Evolutionary conservation across 75 land plant genomes (phyloP).

Genomic region (Gnetum montanum): DNA sequence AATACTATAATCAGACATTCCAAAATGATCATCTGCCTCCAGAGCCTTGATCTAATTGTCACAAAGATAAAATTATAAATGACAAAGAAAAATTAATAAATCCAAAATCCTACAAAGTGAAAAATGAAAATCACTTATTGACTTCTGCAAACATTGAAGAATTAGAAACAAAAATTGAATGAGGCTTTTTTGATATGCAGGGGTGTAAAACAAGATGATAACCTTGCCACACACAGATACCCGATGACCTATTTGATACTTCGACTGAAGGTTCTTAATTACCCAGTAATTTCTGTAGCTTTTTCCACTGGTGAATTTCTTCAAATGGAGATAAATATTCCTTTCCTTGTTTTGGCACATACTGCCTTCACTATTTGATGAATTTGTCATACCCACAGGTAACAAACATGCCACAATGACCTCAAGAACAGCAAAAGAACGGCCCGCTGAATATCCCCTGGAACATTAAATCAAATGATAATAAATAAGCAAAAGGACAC

Average conservation of each 20-base stretch:
- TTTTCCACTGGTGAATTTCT: slow-evolving; percentile 67
- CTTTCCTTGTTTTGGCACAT: slow-evolving; percentile 8
- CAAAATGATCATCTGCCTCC: slow-evolving; percentile 58
- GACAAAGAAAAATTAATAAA: background rate
- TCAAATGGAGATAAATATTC: slow-evolving; percentile 66
- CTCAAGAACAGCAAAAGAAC: slow-evolving; percentile 41
- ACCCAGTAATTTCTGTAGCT: slow-evolving; percentile 50
- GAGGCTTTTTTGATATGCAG: too few species aligned
- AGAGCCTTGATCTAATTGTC: slow-evolving; percentile 60
- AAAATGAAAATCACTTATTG: too few species aligned
- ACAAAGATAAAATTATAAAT: background rate
- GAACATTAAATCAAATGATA: too few species aligned
- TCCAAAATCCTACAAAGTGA: too few species aligned
- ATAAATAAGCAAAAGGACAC: too few species aligned
- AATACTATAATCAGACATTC: slow-evolving; percentile 66
- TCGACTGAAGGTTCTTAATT: slow-evolving; percentile 38
- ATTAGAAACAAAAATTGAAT: too few species aligned
- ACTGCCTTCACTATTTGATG: background rate
- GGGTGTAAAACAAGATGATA: too few species aligned
- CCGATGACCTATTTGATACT: slow-evolving; percentile 48
- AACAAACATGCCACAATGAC: slow-evolving; percentile 50
- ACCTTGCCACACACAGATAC: slow-evolving; percentile 98
- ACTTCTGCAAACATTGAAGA: too few species aligned
- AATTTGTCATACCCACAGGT: slow-evolving; percentile 1
- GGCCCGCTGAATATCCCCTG: too few species aligned